These are phyloP conservation scores for Trichophyton equinum DNA, from an alignment of 2,329 filamentous ascomycete species.

Conservation along the genomic window DNA sequence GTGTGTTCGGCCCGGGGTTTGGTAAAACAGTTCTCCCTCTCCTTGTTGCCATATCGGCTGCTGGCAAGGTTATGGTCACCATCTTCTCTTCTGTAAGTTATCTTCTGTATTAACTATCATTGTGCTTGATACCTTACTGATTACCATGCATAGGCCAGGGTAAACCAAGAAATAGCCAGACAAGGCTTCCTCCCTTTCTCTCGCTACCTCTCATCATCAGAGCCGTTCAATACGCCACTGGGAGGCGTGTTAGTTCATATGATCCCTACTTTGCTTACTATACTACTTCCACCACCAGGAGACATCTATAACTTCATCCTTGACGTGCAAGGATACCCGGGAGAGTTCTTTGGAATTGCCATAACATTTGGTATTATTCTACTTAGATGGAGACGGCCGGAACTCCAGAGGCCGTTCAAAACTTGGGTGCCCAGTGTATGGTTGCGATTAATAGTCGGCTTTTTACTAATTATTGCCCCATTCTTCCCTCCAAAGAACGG, in stretches of 20 bases:
- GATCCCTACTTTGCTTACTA: slow-evolving; percentile 55
- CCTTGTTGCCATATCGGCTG: slow-evolving; percentile 54
- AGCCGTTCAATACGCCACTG: slow-evolving; percentile 54
- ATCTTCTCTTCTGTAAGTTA: slow-evolving; percentile 51
- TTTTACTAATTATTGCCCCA: slow-evolving; percentile 10
- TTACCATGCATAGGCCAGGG: slow-evolving; percentile 41
- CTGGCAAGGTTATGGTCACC: slow-evolving; percentile 61
- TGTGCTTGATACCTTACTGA: slow-evolving; percentile 4
- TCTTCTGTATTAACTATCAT: background rate
- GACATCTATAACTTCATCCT: slow-evolving; percentile 62
- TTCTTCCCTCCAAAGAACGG: slow-evolving; percentile 36
- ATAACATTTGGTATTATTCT: slow-evolving; percentile 47
- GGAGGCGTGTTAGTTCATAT: slow-evolving; percentile 58
- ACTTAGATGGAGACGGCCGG: slow-evolving; percentile 47
- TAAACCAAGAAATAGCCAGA: slow-evolving; percentile 61
- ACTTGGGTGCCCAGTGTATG: slow-evolving; percentile 51
- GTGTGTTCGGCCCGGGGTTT: slow-evolving; percentile 47
- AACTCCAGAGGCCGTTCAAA: slow-evolving; percentile 51
- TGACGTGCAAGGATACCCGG: slow-evolving; percentile 58
- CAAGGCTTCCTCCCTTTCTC: slow-evolving; percentile 59
- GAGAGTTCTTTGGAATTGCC: slow-evolving; percentile 48
- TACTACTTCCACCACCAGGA: slow-evolving; percentile 49
- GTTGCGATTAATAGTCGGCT: slow-evolving; percentile 34
- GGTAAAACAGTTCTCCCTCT: slow-evolving; percentile 49
- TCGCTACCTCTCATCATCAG: slow-evolving; percentile 48